Evolutionary conservation across 2,329 filamentous ascomycete species (phyloP).

Genomic region (Neodidymelliopsis sp.): DNA sequence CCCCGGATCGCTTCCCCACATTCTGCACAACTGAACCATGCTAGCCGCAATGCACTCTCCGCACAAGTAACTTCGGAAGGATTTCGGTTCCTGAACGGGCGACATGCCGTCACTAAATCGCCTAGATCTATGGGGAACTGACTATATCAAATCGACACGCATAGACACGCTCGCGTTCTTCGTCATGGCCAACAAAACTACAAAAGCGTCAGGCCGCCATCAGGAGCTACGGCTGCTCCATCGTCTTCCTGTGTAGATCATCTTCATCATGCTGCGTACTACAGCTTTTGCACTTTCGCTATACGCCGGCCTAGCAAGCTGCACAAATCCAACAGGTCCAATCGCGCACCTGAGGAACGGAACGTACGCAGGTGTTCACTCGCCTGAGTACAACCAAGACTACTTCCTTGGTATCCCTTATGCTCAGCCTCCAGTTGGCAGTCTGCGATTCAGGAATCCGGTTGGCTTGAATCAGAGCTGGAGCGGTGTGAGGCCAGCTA

Average conservation of each 20-base stretch:
- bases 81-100: slow-evolving; percentile 3
- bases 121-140: slow-evolving; percentile 5
- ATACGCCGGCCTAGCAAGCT: slow-evolving; percentile 21
- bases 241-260: slow-evolving; percentile 47
- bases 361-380: slow-evolving; percentile 51
- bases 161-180: background rate
- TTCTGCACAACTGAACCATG: background rate
- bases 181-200: background rate
- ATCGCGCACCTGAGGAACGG: slow-evolving; percentile 53
- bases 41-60: slow-evolving; percentile 8
- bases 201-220: background rate
- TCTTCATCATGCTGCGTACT: slow-evolving; percentile 25
- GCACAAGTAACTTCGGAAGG: slow-evolving; percentile 6
- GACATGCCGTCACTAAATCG: slow-evolving; percentile 2
- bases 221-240: background rate
- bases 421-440: slow-evolving; percentile 43
- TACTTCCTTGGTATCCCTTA: slow-evolving; percentile 61
- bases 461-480: slow-evolving; percentile 55
- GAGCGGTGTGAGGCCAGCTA: slow-evolving; percentile 48
- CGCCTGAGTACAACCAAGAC: slow-evolving; percentile 53
- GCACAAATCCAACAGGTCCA: slow-evolving; percentile 29
- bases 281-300: slow-evolving; percentile 21
- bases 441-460: slow-evolving; percentile 61
- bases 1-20: slow-evolving; percentile 1
- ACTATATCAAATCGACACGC: slow-evolving; percentile 5